Base-by-base conservation (phyloP, 2,329 filamentous ascomycete species). In the Venturia carpophila region DNA sequence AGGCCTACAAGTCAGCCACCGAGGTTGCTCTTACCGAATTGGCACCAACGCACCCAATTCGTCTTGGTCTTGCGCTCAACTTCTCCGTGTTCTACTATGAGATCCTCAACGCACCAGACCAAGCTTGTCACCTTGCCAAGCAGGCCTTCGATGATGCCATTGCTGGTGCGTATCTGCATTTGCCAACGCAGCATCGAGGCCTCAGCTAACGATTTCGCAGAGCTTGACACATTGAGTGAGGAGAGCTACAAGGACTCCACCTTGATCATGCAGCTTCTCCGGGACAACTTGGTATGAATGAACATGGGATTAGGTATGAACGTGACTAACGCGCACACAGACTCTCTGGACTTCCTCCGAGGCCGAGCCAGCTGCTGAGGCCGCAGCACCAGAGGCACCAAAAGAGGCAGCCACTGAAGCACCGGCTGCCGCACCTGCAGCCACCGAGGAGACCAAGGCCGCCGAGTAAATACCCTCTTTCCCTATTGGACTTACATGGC, bases 61-160 rank as follows among this genome's bases (percentile, higher is more conserved):
- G 91, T 75, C 89, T 96, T 70, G 91, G 91, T 77, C 87, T 96
- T 70, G 91, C 91, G 73, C 85, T 96, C 71, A 96, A 96, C 88
- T 95, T 95, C 85, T 96, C 92, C 70, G 92, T 97, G 75, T 97
- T 97, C 86, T 97, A 97, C 88, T 99, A 99, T 80, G 91, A 99
- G 87, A 99, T 97, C 78, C 85, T 97, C 75, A 99, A 97, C 85
- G 92, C 93, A 55, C 93, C 93, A 69, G 94, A 97, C 79, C 93
- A 95, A 83, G 93, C 92, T 76, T 97, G 93, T 88, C 92, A 96
- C 79, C 87, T 97, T 72, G 93, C 91, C 79, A 96, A 96, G 87
- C 90, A 93, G 79, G 91, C 91, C 67, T 96, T 96, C 75, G 91
- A 96, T 75, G 93, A 97, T 80, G 93, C 93, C 71, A 97, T 97